Evolutionary conservation across 164 flowering plant species (phyloP).

Genomic region (Nymphaea thermarum): DNA sequence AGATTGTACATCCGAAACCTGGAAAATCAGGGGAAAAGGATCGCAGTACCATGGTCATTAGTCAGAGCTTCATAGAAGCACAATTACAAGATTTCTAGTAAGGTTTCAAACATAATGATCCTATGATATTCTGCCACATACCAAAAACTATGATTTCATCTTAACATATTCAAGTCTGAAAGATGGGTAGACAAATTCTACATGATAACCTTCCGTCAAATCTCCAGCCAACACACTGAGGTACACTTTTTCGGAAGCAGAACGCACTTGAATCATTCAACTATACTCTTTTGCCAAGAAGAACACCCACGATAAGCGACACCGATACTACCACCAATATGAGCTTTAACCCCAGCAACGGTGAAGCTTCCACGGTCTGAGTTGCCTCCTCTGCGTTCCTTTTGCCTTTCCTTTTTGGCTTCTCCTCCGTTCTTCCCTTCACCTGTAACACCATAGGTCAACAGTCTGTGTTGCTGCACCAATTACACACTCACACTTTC

Average conservation of each 20-base stretch:
- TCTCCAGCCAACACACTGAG: neutral
- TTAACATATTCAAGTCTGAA: no score
- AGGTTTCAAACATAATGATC: no score
- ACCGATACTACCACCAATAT: constrained; percentile 68
- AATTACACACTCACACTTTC: neutral
- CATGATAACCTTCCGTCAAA: neutral
- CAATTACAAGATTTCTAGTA: no score
- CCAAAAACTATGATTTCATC: no score
- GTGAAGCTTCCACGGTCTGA: constrained; percentile 27
- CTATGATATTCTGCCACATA: no score
- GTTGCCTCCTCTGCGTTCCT: constrained; percentile 44
- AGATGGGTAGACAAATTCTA: neutral
- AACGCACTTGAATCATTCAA: neutral
- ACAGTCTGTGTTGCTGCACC: neutral
- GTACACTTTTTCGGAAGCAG: neutral
- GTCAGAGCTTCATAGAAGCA: no score
- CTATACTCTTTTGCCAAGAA: constrained; percentile 80
- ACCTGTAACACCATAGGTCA: neutral
- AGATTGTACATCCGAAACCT: no score
- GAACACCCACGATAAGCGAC: constrained; percentile 64
- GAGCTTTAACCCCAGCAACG: constrained; percentile 37
- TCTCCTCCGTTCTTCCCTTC: neutral
- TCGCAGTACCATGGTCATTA: no score
- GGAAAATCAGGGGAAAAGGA: no score
- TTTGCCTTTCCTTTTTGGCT: constrained; percentile 60